Conservation (phyloP, 169 alveolate species). For the Plasmodium ovale region DNA sequence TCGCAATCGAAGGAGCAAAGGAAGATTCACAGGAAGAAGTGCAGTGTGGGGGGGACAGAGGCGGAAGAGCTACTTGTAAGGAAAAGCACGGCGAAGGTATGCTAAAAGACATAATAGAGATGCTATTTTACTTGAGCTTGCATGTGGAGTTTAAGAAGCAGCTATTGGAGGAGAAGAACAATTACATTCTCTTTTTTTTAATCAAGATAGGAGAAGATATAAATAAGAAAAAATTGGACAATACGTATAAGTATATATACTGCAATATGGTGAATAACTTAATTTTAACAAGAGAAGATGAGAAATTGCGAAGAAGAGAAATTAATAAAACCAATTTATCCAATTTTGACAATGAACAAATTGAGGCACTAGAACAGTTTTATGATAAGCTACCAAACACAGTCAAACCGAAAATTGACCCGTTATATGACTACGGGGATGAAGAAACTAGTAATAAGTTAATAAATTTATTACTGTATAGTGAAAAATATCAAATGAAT, state of each 20-base stretch:
- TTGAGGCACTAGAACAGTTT: slow-evolving; percentile 73
- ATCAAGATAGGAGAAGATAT: slow-evolving; percentile 59
- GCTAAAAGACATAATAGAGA: slow-evolving; percentile 57
- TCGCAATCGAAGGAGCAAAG: too few species aligned
- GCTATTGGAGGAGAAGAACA: slow-evolving; percentile 40
- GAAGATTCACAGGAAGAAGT: too few species aligned
- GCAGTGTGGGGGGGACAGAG: too few species aligned
- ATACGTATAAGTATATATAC: slow-evolving; percentile 59
- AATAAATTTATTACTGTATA: slow-evolving; percentile 36
- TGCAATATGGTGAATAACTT: slow-evolving; percentile 58
- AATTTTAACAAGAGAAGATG: slow-evolving; percentile 69
- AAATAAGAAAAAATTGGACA: slow-evolving; percentile 58
- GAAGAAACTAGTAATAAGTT: slow-evolving; percentile 51
- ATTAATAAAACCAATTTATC: slow-evolving; percentile 69
- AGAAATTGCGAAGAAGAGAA: slow-evolving; percentile 57
- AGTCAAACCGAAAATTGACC: slow-evolving; percentile 47
- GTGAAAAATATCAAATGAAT: slow-evolving; percentile 37
- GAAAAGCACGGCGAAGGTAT: neutral
- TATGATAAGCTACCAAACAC: slow-evolving; percentile 42
- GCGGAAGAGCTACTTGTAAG: neutral
- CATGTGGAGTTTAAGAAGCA: slow-evolving; percentile 69
- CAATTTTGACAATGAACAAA: slow-evolving; percentile 66
- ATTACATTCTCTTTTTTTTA: slow-evolving; percentile 49
- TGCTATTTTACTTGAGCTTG: slow-evolving; percentile 68
- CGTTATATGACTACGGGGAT: slow-evolving; percentile 74